These are phyloP conservation scores for Diaporthe destruens DNA, from an alignment of 2,329 filamentous ascomycete genomes.

Conservation along the genomic window DNA sequence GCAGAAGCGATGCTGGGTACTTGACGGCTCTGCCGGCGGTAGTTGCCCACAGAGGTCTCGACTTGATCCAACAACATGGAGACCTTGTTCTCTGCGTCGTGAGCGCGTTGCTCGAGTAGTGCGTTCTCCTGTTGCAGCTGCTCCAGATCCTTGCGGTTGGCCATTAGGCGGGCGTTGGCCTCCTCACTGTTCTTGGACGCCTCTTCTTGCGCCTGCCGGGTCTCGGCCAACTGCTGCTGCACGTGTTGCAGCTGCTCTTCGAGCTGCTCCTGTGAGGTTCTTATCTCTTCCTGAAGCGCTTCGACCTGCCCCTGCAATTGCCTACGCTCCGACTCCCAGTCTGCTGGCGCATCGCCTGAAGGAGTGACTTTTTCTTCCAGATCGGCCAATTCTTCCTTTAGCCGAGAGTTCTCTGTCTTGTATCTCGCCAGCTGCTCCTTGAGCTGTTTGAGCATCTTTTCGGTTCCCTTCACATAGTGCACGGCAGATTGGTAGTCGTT, in stretches of 20 bases:
- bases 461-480: slow-evolving; percentile 97
- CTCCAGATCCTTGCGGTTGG: slow-evolving; percentile 77
- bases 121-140: slow-evolving; percentile 86
- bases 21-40: slow-evolving; percentile 81
- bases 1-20: slow-evolving; percentile 62
- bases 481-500: slow-evolving; percentile 98
- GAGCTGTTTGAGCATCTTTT: slow-evolving; percentile 99
- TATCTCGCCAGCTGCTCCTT: slow-evolving; percentile 96
- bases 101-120: slow-evolving; percentile 83
- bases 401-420: slow-evolving; percentile 85
- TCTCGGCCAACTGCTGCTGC: slow-evolving; percentile 75
- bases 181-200: slow-evolving; percentile 69
- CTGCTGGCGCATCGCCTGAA: slow-evolving; percentile 60
- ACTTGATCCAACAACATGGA: slow-evolving; percentile 94
- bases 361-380: slow-evolving; percentile 64
- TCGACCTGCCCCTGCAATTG: slow-evolving; percentile 77
- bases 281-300: slow-evolving; percentile 76
- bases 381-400: slow-evolving; percentile 84
- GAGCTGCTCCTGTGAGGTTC: slow-evolving; percentile 73
- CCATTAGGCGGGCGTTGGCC: slow-evolving; percentile 67
- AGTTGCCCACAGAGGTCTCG: slow-evolving; percentile 92
- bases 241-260: slow-evolving; percentile 79
- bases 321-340: slow-evolving; percentile 82
- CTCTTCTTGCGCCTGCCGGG: slow-evolving; percentile 77
- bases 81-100: slow-evolving; percentile 93